These are phyloP conservation scores for Eutypa lata DNA, from an alignment of 2,329 filamentous ascomycete genomes.

Conservation along the genomic window DNA sequence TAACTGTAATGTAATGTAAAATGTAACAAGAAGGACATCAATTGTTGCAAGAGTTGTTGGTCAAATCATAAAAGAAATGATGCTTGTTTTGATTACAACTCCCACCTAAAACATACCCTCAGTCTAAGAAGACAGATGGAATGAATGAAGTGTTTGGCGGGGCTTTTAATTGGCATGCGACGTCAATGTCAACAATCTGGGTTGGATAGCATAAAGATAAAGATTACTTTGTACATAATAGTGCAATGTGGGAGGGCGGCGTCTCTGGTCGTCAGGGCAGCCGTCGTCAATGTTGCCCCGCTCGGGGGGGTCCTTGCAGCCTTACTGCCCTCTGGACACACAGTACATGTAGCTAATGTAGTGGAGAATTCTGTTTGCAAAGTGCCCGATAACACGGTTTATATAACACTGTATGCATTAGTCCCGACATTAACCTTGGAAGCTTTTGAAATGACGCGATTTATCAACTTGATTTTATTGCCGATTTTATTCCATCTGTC, in stretches of 20 bases:
- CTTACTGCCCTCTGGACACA: no score
- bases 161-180: background rate
- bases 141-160: background rate
- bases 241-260: no score
- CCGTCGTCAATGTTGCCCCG: background rate
- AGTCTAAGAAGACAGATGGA: background rate
- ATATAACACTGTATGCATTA: no score
- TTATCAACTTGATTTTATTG: no score
- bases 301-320: no score
- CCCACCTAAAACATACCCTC: background rate
- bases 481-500: no score
- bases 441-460: no score
- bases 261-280: background rate
- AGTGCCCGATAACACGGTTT: no score
- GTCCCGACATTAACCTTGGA: no score
- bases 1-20: background rate
- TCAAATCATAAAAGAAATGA: background rate
- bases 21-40: background rate
- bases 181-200: slow-evolving; percentile 3
- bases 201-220: background rate
- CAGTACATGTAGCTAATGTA: no score
- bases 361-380: no score
- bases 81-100: slow-evolving; percentile 3
- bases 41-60: background rate
- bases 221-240: no score